Evolutionary conservation across 1,284 basidiomycete species (phyloP).

Genomic region (Pseudozyma hubeiensis): DNA sequence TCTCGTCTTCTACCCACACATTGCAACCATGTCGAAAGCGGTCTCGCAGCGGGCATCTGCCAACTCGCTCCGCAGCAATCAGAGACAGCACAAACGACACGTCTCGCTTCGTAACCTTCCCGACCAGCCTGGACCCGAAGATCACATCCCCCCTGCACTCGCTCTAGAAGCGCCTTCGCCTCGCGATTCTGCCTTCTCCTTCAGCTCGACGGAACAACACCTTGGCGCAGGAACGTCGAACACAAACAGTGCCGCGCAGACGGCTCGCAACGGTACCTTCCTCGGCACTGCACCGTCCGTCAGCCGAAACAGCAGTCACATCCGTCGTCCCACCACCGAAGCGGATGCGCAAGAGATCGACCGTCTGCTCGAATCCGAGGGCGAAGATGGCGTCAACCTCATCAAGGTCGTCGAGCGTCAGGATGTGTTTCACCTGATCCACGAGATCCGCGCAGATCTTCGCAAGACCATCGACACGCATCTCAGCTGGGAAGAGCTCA

Average conservation of each 20-base stretch:
- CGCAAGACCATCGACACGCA: slow-evolving; percentile 58
- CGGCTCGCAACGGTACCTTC: slow-evolving; percentile 2
- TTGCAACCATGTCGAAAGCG: slow-evolving; percentile 28
- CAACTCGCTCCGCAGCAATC: slow-evolving; percentile 26
- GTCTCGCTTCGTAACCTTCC: slow-evolving; percentile 45
- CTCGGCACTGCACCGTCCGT: slow-evolving; percentile 1
- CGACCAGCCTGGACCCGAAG: slow-evolving; percentile 32
- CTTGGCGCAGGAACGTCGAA: slow-evolving; percentile 8
- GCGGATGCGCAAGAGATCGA: slow-evolving; percentile 38
- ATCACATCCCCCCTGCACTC: slow-evolving; percentile 24
- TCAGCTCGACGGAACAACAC: slow-evolving; percentile 34
- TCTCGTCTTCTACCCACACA: neutral
- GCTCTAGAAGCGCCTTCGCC: slow-evolving; percentile 24
- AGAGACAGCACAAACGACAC: slow-evolving; percentile 27
- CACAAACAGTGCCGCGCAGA: neutral
- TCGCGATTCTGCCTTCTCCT: slow-evolving; percentile 25
- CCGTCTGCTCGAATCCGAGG: slow-evolving; percentile 45
- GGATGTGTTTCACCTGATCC: slow-evolving; percentile 57
- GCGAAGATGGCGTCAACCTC: slow-evolving; percentile 50
- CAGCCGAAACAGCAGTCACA: slow-evolving; percentile 16
- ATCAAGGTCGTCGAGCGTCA: slow-evolving; percentile 49
- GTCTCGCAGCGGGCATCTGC: slow-evolving; percentile 47
- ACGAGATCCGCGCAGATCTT: slow-evolving; percentile 51
- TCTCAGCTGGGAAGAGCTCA: slow-evolving; percentile 62
- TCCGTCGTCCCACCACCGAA: slow-evolving; percentile 28